Evolutionary conservation across 169 alveolate species (phyloP).

Genomic region (Cryptosporidium meleagridis): DNA sequence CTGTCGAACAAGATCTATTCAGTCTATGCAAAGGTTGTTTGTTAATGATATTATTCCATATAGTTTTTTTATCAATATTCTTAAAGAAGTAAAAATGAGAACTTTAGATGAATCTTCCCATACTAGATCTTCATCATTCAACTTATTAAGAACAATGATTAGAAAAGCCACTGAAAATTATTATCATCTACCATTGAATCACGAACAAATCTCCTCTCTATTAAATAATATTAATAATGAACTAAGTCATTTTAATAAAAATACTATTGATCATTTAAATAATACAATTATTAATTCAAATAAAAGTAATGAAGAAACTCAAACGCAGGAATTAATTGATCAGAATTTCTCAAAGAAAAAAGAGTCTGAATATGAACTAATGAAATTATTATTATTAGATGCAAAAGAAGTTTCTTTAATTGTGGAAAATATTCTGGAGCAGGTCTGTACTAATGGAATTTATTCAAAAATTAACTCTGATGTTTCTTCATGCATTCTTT

Average conservation of each 20-base stretch:
- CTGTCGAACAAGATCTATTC: conserved; percentile 48
- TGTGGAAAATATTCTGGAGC: conserved; percentile 19
- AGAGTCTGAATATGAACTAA: conserved; percentile 38
- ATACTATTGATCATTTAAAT: conserved; percentile 7
- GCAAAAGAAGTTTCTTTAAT: conserved; percentile 65
- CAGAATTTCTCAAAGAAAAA: not conserved
- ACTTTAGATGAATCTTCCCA: conserved; percentile 65
- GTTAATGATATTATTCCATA: conserved; percentile 46
- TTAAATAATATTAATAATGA: conserved; percentile 6
- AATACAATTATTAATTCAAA: conserved; percentile 25
- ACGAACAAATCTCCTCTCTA: conserved; percentile 12
- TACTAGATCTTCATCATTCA: conserved; percentile 49
- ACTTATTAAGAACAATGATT: conserved; percentile 39
- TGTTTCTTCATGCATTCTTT: conserved; percentile 53
- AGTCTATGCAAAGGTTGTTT: conserved; percentile 22
- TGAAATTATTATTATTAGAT: conserved; percentile 35
- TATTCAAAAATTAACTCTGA: conserved; percentile 62
- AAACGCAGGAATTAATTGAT: not conserved
- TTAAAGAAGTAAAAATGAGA: conserved; percentile 32
- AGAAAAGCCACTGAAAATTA: conserved; percentile 58
- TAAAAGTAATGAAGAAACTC: not conserved
- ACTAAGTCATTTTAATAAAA: not conserved
- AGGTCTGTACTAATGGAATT: conserved; percentile 23
- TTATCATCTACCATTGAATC: conserved; percentile 56
- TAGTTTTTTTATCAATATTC: not conserved